Evolutionary conservation across 139 green algal genomes (phyloP).

Genomic region (Chlamydomonas sphaeroides): DNA sequence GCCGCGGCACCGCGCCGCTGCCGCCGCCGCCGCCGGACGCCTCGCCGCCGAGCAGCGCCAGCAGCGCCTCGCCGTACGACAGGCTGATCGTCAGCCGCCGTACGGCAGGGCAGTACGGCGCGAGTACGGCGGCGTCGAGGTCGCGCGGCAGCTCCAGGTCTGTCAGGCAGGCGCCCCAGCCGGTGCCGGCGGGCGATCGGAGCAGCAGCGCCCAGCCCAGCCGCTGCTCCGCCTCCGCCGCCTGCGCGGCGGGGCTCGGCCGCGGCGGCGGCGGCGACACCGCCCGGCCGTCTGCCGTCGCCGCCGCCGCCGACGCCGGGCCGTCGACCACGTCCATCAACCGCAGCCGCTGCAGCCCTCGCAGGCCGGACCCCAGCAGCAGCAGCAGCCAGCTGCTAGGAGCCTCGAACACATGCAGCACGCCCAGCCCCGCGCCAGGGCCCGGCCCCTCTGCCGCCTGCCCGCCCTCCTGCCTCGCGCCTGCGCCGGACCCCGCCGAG

Average conservation of each 20-base stretch:
- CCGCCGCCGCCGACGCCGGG: background rate
- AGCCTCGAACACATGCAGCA: no score
- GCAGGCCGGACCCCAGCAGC: no score
- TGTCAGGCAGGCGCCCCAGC: background rate
- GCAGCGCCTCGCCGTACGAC: constrained; percentile 17
- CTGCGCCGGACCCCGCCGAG: no score
- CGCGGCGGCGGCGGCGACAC: background rate
- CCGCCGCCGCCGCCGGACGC: no score
- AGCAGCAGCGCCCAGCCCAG: background rate
- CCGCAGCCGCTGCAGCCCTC: background rate
- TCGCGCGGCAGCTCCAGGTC: constrained; percentile 12
- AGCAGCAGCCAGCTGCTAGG: no score
- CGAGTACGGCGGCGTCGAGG: background rate
- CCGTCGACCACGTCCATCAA: background rate
- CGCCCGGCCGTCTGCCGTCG: background rate
- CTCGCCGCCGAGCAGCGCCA: no score
- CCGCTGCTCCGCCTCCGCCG: constrained; percentile 5
- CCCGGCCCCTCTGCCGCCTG: no score
- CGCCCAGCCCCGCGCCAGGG: no score
- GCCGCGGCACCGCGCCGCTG: no score
- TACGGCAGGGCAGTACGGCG: background rate
- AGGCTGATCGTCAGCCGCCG: background rate
- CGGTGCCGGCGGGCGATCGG: no score
- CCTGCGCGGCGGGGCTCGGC: background rate
- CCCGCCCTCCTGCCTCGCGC: no score